Conservation (phyloP, 2,329 filamentous ascomycete species). For the Helicocarpus griseus region DNA sequence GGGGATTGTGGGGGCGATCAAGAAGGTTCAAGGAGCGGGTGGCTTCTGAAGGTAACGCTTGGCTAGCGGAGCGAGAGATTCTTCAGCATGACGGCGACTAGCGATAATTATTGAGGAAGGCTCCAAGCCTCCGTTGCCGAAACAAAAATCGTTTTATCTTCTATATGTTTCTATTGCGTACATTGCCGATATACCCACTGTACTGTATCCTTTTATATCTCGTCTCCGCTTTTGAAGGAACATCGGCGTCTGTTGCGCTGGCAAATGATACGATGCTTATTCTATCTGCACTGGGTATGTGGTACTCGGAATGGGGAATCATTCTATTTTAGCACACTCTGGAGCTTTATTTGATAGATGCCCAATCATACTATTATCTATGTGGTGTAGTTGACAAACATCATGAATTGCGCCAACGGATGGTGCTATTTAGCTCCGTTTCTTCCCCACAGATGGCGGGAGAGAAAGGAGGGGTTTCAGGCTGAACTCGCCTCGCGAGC, state of each 20-base stretch:
- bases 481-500: too few relatives aligned
- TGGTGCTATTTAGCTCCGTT: too few relatives aligned
- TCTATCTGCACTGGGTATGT: background rate
- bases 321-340: too few relatives aligned
- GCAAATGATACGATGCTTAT: background rate
- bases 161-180: background rate
- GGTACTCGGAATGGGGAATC: background rate
- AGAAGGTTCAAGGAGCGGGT: conserved; percentile 48
- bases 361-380: too few relatives aligned
- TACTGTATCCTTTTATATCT: background rate
- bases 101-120: background rate
- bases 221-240: background rate
- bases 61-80: background rate
- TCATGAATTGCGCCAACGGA: too few relatives aligned
- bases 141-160: background rate
- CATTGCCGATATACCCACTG: background rate
- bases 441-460: too few relatives aligned
- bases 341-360: too few relatives aligned
- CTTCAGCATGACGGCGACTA: background rate
- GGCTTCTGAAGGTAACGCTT: conserved; percentile 40
- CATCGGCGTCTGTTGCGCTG: background rate
- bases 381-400: too few relatives aligned
- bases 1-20: conserved; percentile 48
- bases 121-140: background rate
- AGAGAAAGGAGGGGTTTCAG: too few relatives aligned